Evolutionary conservation across 495 filamentous ascomycete genomes (phyloP).

Genomic region (Staphylotrichum tortipilum): DNA sequence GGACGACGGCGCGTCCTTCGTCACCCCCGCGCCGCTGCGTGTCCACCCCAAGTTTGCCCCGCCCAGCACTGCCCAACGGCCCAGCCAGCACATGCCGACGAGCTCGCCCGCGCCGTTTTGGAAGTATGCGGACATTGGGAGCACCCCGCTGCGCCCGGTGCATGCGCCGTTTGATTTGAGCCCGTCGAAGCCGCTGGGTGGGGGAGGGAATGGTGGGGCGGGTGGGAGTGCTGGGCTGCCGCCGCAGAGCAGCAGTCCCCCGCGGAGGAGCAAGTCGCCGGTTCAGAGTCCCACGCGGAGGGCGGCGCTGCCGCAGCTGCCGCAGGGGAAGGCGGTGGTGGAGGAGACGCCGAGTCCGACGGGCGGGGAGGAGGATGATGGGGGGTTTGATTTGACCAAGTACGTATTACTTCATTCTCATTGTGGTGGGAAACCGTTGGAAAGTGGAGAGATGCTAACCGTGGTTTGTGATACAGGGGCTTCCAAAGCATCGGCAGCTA

Average conservation of each 20-base stretch:
- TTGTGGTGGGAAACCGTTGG: too few species aligned
- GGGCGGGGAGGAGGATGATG: slow-evolving; percentile 22
- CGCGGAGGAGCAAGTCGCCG: slow-evolving; percentile 30
- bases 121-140: slow-evolving; percentile 72
- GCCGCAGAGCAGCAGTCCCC: slow-evolving; percentile 59
- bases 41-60: slow-evolving; percentile 78
- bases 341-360: slow-evolving; percentile 17
- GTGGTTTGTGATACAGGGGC: slow-evolving; percentile 19
- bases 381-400: slow-evolving; percentile 33
- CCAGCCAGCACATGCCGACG: slow-evolving; percentile 90
- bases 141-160: slow-evolving; percentile 63
- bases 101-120: slow-evolving; percentile 96
- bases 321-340: slow-evolving; percentile 8
- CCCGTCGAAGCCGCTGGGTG: slow-evolving; percentile 39
- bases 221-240: too few species aligned
- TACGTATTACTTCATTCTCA: slow-evolving; percentile 6
- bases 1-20: slow-evolving; percentile 50
- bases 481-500: slow-evolving; percentile 36
- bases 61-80: slow-evolving; percentile 79
- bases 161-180: slow-evolving; percentile 49
- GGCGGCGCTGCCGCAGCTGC: too few species aligned
- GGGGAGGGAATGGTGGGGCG: too few species aligned
- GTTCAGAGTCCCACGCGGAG: slow-evolving; percentile 27
- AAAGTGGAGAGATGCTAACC: too few species aligned
- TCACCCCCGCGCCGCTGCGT: slow-evolving; percentile 77